Percentiles rank a stretch among this genome's conserved stretches.
phyloP scores from a whole-genome alignment of 805 yeast genomes.

The Ogataea pini region DNA sequence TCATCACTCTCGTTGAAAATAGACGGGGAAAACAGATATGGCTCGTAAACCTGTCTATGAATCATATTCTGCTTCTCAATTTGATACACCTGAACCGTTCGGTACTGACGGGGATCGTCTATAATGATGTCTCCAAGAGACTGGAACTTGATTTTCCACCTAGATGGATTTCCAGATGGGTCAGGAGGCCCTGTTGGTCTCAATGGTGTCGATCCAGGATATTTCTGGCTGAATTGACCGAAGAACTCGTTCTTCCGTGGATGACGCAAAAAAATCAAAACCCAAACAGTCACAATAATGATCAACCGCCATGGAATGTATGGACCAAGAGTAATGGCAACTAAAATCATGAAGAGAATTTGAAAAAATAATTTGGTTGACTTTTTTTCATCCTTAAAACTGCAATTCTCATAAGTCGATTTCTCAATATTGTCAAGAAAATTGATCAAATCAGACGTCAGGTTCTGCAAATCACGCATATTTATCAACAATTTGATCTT shows the following conservation, averaged over 20 bases:
- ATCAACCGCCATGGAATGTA: slow-evolving; percentile 66
- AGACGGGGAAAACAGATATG: slow-evolving; percentile 54
- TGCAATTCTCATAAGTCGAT: slow-evolving; percentile 61
- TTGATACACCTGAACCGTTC: slow-evolving; percentile 76
- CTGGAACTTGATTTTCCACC: slow-evolving; percentile 8
- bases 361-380: slow-evolving; percentile 62
- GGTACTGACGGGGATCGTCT: slow-evolving; percentile 65
- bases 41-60: slow-evolving; percentile 56
- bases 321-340: slow-evolving; percentile 45
- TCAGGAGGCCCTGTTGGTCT: not conserved
- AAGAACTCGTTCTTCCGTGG: slow-evolving; percentile 45
- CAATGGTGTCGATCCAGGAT: not conserved
- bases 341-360: slow-evolving; percentile 40
- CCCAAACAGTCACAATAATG: slow-evolving; percentile 62
- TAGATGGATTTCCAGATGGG: not conserved
- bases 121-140: slow-evolving; percentile 45
- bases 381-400: slow-evolving; percentile 66
- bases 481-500: slow-evolving; percentile 52
- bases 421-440: slow-evolving; percentile 52
- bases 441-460: slow-evolving; percentile 55
- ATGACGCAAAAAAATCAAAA: slow-evolving; percentile 50
- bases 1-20: slow-evolving; percentile 55
- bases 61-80: slow-evolving; percentile 65
- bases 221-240: slow-evolving; percentile 24
- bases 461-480: slow-evolving; percentile 72